Evolutionary conservation across 73 alveolate genomes (phyloP), one percentile per base, ranked within the genome.

Genomic region (Paramecium pentaurelia): DNA sequence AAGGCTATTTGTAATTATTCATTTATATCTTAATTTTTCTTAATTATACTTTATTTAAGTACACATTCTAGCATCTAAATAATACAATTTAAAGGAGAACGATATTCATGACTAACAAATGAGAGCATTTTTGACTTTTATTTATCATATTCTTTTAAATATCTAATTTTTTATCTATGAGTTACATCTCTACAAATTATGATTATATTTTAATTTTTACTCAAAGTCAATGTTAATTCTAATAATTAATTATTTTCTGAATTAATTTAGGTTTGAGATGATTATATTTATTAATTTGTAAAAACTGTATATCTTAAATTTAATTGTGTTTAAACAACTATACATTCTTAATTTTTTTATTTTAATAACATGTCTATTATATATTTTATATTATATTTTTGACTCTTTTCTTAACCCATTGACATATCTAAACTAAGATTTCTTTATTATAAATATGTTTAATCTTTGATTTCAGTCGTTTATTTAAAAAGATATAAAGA

Each of bases 61-160:
- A 73, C 87, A 36, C 38, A 25, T 71, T 71, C 94, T 4, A 89
- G 34, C 94, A 89, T 89, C 4, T 77, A 18, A 3, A 89, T 89
- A 7, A 89, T 89, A 30, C 92, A 71, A 54, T 89, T 89, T 42
- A 89, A 51, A 2, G 94, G 94, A 40, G 94, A 60, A 42, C 94
- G 51, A 40, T 71, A 58, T 71, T 89, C 94, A 34, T 89, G 94
- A 25, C 92, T 71, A 12, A 89, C 94, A 51, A 89, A 89, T 22
- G 94, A 89, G 0, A 89, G 71, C 90, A 89, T 71, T 42, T 89
- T 89, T 25, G 94, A 89, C 47, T 89, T 89, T 58, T 89, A 18
- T 28, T 71, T 40, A 71, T 89, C 75, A 83, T 71, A 64, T 47
- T 89, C 92, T 30, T 73, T 89, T 25, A 89, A 32, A 32, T 71